Percentiles rank a stretch among this genome's conserved stretches.
These are phyloP conservation scores for Metschnikowia anglica DNA, from an alignment of 805 yeast genomes.

Conservation along the genomic window DNA sequence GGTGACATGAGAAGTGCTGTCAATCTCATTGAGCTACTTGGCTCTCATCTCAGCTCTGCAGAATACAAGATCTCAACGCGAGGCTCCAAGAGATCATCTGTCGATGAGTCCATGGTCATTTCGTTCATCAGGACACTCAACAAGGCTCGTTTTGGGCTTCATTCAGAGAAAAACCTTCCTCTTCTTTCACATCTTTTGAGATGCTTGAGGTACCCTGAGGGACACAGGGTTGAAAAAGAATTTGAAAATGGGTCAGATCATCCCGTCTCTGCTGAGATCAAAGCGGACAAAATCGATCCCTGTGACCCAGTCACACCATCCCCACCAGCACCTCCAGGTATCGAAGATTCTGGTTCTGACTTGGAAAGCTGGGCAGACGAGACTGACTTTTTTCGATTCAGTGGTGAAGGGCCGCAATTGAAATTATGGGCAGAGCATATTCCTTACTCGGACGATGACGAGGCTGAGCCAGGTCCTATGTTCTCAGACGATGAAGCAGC, in stretches of 20 bases:
- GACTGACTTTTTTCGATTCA: neutral
- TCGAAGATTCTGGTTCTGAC: neutral
- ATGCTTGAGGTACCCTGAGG: slow-evolving; percentile 8
- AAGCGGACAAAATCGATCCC: neutral
- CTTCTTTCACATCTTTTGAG: slow-evolving; percentile 20
- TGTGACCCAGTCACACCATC: neutral
- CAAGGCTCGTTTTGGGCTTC: slow-evolving; percentile 21
- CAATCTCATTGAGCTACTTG: slow-evolving; percentile 32
- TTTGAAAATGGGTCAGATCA: neutral
- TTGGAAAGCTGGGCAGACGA: slow-evolving; percentile 11
- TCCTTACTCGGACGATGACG: slow-evolving; percentile 19
- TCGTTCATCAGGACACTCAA: slow-evolving; percentile 9
- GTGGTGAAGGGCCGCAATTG: neutral
- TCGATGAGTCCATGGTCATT: slow-evolving; percentile 2
- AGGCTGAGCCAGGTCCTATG: neutral
- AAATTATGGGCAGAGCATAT: slow-evolving; percentile 26
- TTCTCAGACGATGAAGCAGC: no score
- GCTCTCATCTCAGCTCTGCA: slow-evolving; percentile 17
- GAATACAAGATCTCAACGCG: slow-evolving; percentile 1
- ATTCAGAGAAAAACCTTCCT: slow-evolving; percentile 18
- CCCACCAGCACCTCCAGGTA: neutral
- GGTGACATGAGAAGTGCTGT: slow-evolving; percentile 40
- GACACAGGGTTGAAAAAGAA: neutral
- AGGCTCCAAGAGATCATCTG: neutral
- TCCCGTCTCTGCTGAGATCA: neutral